These are phyloP conservation scores for Euphorbia pulcherrima DNA, from an alignment of 345 rosid genomes.

Conservation along the genomic window DNA sequence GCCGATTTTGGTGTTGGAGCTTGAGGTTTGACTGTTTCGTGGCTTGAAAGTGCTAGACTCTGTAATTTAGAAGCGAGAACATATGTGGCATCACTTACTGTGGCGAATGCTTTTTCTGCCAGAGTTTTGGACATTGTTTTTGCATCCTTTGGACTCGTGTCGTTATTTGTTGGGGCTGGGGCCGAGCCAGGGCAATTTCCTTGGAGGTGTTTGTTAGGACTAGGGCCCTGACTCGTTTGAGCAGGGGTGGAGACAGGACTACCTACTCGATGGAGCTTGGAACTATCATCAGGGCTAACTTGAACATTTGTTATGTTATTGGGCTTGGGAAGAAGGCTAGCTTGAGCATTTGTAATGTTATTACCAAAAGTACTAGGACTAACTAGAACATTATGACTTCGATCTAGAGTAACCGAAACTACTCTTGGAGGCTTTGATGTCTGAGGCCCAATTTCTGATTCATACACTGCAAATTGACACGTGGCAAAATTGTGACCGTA, in stretches of 20 bases:
- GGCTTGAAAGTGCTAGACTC: conserved; percentile 35
- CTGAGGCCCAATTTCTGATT: conserved; percentile 63
- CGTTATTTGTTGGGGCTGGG: not conserved
- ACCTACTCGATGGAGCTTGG: not conserved
- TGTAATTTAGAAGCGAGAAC: conserved; percentile 49
- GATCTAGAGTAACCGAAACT: conserved; percentile 36
- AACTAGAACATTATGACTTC: conserved; percentile 22
- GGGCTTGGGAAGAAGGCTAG: not conserved
- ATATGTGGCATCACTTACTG: conserved; percentile 40
- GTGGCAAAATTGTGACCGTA: too few relatives aligned
- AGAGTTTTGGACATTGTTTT: conserved; percentile 40
- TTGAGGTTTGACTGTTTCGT: conserved; percentile 4
- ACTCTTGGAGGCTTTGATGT: conserved; percentile 48
- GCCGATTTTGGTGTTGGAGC: conserved; percentile 5
- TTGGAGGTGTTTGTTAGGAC: not conserved
- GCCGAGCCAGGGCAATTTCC: not conserved
- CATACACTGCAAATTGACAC: conserved; percentile 49
- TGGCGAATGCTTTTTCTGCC: conserved; percentile 41
- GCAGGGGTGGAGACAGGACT: not conserved
- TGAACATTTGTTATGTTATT: not conserved
- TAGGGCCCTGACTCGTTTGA: not conserved
- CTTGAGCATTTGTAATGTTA: not conserved
- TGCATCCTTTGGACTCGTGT: not conserved
- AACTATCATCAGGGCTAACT: not conserved
- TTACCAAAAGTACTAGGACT: not conserved